Base-by-base conservation (phyloP, 2,329 filamentous ascomycete species). In the Neofusicoccum parvum region DNA sequence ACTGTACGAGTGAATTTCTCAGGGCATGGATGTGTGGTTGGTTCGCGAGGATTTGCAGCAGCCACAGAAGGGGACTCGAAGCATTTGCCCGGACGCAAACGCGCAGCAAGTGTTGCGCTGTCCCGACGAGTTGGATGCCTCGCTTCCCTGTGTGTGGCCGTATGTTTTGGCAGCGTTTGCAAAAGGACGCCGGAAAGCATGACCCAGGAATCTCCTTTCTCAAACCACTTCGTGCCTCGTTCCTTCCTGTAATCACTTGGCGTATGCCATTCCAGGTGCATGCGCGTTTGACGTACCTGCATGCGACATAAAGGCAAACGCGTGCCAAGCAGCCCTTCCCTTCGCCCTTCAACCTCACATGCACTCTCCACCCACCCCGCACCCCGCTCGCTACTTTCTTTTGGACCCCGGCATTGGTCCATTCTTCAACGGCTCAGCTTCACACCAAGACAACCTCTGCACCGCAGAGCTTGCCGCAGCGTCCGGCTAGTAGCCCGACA, bases 401-500 rank as follows among this genome's bases (percentile, higher is more conserved):
- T 64, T 51, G 14, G 39, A 37, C n/a, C 60, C 49, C 27, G 14
- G 23, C 4, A 36, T 51, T 15, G 12, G 27, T 32, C 27, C 27
- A 7, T 32, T 32, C 1, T 7, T 32, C 5, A 7, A 32, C 27
- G 5, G 27, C 27, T 7, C 27, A 32, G 27, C 27, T 32, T 32
- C 5, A 32, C 27, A 32, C 5, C 27, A 32, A 32, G 27, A 32
- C 27, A 32, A 0, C 27, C 27, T 32, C 27, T 32, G 6, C 5
- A 32, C 27, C 6, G 5, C 27, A 32, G 27, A 32, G 27, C 27
- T 32, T 32, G 27, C 27, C 27, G 27, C 27, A 7, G 27, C 27
- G 27, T 32, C 27, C 27, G 27, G 27, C 1, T 5, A 32, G 5
- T 5, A 32, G n/a, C 3, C n/a, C 71, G 81, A 62, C 45, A 95